Percentiles rank a stretch among this genome's conserved stretches.
phyloP scores from a whole-genome alignment of 495 filamentous ascomycete genomes.

The Margaritispora aquatica region DNA sequence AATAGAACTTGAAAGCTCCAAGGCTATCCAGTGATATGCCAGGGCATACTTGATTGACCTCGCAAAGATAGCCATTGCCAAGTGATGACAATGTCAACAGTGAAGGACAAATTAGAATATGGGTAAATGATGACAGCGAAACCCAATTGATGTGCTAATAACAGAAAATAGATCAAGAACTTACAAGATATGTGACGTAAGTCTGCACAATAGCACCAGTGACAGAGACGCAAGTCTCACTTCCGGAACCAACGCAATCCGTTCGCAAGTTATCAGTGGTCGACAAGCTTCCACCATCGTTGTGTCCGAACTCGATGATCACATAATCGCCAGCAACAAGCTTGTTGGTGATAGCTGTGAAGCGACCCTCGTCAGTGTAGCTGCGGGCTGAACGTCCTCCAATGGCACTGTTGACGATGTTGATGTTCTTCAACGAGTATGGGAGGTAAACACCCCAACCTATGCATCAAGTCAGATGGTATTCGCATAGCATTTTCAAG shows the following conservation, averaged over 20 bases:
- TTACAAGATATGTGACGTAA: conserved; percentile 40
- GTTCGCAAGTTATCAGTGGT: conserved; percentile 52
- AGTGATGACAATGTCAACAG: no score
- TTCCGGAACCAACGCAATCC: conserved; percentile 47
- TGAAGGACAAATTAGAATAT: no score
- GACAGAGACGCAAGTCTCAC: conserved; percentile 42
- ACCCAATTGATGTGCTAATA: no score
- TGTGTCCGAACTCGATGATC: conserved; percentile 46
- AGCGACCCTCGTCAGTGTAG: conserved; percentile 54
- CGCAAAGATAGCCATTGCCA: no score
- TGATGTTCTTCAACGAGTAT: conserved; percentile 35
- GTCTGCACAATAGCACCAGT: conserved; percentile 18
- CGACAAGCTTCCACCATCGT: conserved; percentile 54
- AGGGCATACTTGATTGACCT: no score
- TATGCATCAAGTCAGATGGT: no score
- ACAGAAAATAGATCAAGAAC: no score
- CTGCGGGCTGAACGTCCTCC: conserved; percentile 54
- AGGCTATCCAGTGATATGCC: no score
- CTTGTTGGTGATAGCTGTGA: conserved; percentile 42
- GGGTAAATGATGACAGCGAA: no score
- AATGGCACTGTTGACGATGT: conserved; percentile 52
- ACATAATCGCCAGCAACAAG: conserved; percentile 44
- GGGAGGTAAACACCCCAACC: conserved; percentile 57
- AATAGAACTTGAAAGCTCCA: no score
- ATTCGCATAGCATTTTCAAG: no score